Conservation (phyloP, 768 basidiomycete genomes). For the Trametes meyenii region DNA sequence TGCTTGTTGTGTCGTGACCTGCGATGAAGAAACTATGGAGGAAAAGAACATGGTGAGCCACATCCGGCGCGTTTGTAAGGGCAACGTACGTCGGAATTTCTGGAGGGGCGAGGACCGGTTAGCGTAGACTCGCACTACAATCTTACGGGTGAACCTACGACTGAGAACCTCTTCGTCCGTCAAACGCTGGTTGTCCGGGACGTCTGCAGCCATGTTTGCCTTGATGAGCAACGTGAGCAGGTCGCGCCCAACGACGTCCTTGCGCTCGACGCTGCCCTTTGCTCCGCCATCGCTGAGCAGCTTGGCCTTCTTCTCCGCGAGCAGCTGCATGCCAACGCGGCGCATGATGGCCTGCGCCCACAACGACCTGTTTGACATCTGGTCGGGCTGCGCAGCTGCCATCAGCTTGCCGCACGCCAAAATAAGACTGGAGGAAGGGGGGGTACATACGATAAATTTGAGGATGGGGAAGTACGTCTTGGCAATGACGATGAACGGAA, state of each 20-base stretch:
- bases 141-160: conserved; percentile 39
- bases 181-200: conserved; percentile 55
- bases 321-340: no score
- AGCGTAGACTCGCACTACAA: not conserved
- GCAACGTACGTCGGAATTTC: conserved; percentile 23
- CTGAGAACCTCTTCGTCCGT: conserved; percentile 62
- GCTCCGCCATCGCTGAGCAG: conserved; percentile 21
- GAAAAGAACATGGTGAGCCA: not conserved
- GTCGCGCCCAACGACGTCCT: conserved; percentile 47
- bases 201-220: conserved; percentile 70
- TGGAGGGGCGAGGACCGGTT: not conserved
- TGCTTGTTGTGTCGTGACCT: conserved; percentile 45
- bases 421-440: no score
- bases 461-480: no score
- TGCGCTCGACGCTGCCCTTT: conserved; percentile 37
- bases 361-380: not conserved
- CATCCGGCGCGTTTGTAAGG: not conserved
- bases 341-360: conserved; percentile 26
- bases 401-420: not conserved
- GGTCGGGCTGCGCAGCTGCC: conserved; percentile 7
- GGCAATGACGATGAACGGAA: not conserved
- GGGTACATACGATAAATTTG: no score
- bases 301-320: conserved; percentile 37
- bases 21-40: conserved; percentile 32
- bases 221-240: conserved; percentile 60